A percentile compares a stretch with the other conserved stretches of the same genome.
phyloP scores from a whole-genome alignment of 2,329 filamentous ascomycete genomes.

The Arthrobotrys sinensis region DNA sequence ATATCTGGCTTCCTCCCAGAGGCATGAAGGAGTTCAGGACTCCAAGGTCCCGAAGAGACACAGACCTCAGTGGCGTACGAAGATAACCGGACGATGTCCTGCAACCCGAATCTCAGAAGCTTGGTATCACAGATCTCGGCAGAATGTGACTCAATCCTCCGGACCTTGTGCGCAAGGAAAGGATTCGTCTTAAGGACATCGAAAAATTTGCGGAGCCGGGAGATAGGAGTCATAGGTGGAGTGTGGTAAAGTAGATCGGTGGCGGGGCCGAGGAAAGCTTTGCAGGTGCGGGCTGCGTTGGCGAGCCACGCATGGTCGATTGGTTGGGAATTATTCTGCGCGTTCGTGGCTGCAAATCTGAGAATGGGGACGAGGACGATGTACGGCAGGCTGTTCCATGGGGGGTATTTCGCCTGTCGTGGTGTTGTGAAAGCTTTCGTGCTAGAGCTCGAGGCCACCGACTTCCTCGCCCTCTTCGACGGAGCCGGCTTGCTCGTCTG shows the following conservation, averaged over 20 bases:
- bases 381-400: conserved; percentile 43
- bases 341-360: conserved; percentile 42
- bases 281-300: conserved; percentile 49
- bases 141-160: conserved; percentile 26
- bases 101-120: conserved; percentile 45
- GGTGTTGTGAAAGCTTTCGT: conserved; percentile 37
- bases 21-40: conserved; percentile 5
- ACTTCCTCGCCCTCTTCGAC: conserved; percentile 14
- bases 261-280: conserved; percentile 48
- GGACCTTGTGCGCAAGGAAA: conserved; percentile 25
- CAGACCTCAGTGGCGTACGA: conserved; percentile 32
- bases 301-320: conserved; percentile 51
- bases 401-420: conserved; percentile 49
- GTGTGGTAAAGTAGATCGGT: conserved; percentile 47
- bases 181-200: conserved; percentile 40
- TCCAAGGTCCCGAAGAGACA: conserved; percentile 31
- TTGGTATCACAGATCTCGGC: conserved; percentile 45
- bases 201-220: conserved; percentile 39
- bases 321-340: conserved; percentile 7
- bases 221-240: conserved; percentile 27
- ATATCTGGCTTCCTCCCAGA: conserved; percentile 30
- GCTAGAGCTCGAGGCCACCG: conserved; percentile 3
- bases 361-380: conserved; percentile 44
- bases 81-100: conserved; percentile 35
- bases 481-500: conserved; percentile 5